Base-by-base conservation (phyloP, 2,329 filamentous ascomycete species). In the Dryadomyces sulphureus region DNA sequence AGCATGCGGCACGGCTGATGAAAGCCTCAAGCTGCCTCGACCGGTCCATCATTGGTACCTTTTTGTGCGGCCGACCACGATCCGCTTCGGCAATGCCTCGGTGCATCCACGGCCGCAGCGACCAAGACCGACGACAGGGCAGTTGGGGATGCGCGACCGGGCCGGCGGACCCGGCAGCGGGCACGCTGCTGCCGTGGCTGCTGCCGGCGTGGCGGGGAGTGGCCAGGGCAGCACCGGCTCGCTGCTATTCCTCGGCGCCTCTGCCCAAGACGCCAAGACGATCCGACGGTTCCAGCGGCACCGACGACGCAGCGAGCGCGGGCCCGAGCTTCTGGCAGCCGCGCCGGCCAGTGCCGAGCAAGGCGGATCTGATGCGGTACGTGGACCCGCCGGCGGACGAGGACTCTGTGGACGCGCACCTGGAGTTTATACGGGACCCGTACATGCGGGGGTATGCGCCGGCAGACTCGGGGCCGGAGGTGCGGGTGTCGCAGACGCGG, bases 1-100 rank as follows among this genome's bases (percentile, higher is more conserved):
- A 66, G 53, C 62, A 73, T 73, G 70, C 65, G 60, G 65, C 68
- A 65, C 64, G 67, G 62, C 73, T 66, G 70, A 78, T 78, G 74
- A 77, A 69, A 72, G 64, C 69, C 64, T 63, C 68, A 56, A 69
- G 65, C 64, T 70, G 69, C 71, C 68, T 76, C 63, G 71, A 77
- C 63, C 65, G 72, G 66, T 72, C 71, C 66, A 68, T 73, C 66
- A 73, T 68, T 65, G 66, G 69, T 66, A 69, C 71, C 59, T 67
- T 73, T 61, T 63, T 72, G 58, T 64, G 65, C 55, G 64, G 62
- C 61, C 65, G 65, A 60, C 62, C 63, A 52, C 61, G 38, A 7
- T 17, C 34, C 11, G 27, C 9, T 12, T 8, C 27, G 5, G 20
- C 38, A 11, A 24, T 45, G 14, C n/a, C 46, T 21, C 49, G 44